Evolutionary conservation across 495 filamentous ascomycete species (phyloP), one percentile per base, ranked within the genome.

Genomic region (Letharia columbiana): DNA sequence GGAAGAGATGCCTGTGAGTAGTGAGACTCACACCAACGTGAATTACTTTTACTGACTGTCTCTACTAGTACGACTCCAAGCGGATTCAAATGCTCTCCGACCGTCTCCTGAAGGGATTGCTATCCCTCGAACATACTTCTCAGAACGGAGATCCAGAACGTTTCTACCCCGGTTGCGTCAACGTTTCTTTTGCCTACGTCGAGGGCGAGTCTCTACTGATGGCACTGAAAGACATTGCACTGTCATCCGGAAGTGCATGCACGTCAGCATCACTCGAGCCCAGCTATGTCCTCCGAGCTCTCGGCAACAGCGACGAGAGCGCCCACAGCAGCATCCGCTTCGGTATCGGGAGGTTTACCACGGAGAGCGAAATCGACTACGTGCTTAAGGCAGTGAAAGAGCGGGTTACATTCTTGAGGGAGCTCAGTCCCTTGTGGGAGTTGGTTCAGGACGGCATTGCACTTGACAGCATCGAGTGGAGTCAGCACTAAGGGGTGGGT

Each of bases 251-350:
- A 61, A 96, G 91, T 72, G 94, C 94, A 10, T 98, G 94, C 77
- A 98, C 94, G 13, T 97, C 93, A 31, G 93, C 95, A 3, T 98
- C 95, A 37, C 77, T 98, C 44, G 94, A 98, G 76, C 94, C 94
- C 28, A 93, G 89, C 75, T 98, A 98, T 74, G 94, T 98, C 40
- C 81, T 98, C 33, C 86, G 95, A 54, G 94, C 94, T 17, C 80
- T 98, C 47, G 94, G 94, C 28, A 96, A 87, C 80, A 96, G 91
- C 70, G 94, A 98, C 72, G 94, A 98, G 81, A 96, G 87, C 73
- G 94, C 94, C 39, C 94, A 98, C 78, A 96, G 91, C 75, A 96
- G 91, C 80, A 98, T 98, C 73, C 85, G 94, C 45, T 98, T 98
- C 69, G 94, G 94, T 57, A 98, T 98, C 74, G 94, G 94, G 13